These are phyloP conservation scores for Cyberlindnera euphorbiiphila DNA, from an alignment of 805 yeast species.

Conservation along the genomic window DNA sequence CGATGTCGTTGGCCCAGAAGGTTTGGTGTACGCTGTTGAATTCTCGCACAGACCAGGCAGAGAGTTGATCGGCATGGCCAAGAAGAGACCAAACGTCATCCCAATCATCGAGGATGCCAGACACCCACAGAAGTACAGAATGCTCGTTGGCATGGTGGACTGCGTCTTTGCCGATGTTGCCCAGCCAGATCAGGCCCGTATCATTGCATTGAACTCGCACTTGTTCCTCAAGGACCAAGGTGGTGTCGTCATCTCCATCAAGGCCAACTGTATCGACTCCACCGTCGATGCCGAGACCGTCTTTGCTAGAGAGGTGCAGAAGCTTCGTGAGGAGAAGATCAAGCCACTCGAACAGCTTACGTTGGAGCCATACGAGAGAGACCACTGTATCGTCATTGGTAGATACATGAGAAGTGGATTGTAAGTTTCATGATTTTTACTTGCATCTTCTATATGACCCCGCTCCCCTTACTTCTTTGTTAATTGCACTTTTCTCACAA, in stretches of 20 bases:
- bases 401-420: constrained; percentile 88
- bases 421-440: constrained; percentile 21
- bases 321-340: constrained; percentile 97
- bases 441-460: not conserved
- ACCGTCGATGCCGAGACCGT: constrained; percentile 99
- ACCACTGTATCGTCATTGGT: constrained; percentile 98
- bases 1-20: constrained; percentile 98
- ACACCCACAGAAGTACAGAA: constrained; percentile 99
- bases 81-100: constrained; percentile 98
- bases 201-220: constrained; percentile 96
- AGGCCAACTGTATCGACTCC: constrained; percentile 99
- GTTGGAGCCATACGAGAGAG: constrained; percentile 99
- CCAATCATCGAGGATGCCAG: constrained; percentile 99
- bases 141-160: constrained; percentile 98
- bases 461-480: not conserved
- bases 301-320: constrained; percentile 98
- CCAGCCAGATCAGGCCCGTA: constrained; percentile 99
- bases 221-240: constrained; percentile 98
- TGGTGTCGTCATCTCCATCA: constrained; percentile 97
- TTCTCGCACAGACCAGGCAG: constrained; percentile 99
- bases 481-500: not conserved
- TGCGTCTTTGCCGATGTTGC: constrained; percentile 99
- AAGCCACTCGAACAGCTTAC: constrained; percentile 98
- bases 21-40: constrained; percentile 97
- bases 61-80: constrained; percentile 98